phyloP scores from a whole-genome alignment of 495 filamentous ascomycete genomes.

The Hypoxylon cercidicola region DNA sequence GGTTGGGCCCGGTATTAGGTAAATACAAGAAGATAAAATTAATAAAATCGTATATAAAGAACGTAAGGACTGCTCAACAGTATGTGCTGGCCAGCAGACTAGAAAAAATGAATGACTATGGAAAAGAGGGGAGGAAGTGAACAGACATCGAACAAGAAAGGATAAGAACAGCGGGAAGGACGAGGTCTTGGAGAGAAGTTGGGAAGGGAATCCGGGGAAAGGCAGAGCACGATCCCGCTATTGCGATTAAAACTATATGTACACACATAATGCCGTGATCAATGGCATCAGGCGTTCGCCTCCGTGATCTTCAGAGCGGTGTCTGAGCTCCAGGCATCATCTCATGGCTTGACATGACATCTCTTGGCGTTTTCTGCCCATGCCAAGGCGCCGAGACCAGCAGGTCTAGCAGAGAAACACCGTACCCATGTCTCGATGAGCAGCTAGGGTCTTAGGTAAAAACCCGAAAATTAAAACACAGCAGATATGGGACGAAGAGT shows the following conservation, averaged over 20 bases:
- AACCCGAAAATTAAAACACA: neutral
- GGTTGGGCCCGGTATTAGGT: constrained; percentile 3
- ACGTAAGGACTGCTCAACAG: constrained; percentile 44
- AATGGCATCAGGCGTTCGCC: constrained; percentile 9
- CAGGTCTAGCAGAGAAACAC: constrained; percentile 2
- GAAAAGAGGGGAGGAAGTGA: constrained; percentile 19
- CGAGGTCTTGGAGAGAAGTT: constrained; percentile 17
- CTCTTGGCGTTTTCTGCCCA: constrained; percentile 24
- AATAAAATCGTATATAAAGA: constrained; percentile 20
- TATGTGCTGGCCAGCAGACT: constrained; percentile 43
- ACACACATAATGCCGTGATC: constrained; percentile 25
- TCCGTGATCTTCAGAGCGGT: constrained; percentile 25
- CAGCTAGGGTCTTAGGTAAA: constrained; percentile 11
- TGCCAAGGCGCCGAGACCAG: constrained; percentile 4
- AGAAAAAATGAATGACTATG: constrained; percentile 27
- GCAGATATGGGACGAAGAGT: constrained; percentile 17
- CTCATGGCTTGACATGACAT: constrained; percentile 21
- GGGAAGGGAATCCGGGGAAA: constrained; percentile 16
- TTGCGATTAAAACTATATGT: constrained; percentile 23
- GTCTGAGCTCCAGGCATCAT: constrained; percentile 29
- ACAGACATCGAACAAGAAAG: constrained; percentile 26
- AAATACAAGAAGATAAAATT: constrained; percentile 15
- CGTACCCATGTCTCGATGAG: constrained; percentile 22
- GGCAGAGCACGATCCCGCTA: constrained; percentile 11
- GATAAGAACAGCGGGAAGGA: constrained; percentile 26